Base-by-base conservation (phyloP, 2,329 filamentous ascomycete species). In the Calonectria honghensis region DNA sequence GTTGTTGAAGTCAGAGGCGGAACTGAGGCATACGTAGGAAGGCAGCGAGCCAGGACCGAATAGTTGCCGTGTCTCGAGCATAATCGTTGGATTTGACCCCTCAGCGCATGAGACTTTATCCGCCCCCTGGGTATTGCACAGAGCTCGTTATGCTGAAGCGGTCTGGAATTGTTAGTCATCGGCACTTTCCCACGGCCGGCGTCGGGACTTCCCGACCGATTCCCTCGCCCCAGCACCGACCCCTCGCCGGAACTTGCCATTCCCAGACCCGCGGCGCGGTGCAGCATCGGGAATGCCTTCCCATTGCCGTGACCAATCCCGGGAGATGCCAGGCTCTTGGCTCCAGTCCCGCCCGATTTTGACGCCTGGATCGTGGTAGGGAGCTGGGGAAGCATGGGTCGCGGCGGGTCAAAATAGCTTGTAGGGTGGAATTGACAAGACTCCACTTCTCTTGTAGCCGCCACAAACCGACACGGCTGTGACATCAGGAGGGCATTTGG, bases 391-490 rank as follows among this genome's bases (percentile, higher is more conserved):
- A 18, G 45, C 57, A 13, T 39, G 57, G 57, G 57, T 37, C 24
- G 13, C 14, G 32, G 32, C 57, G 57, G 57, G 20, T 61, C 57
- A 63, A 63, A 63, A 41, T 63, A 29, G 57, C 57, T 63, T 41
- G 57, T 63, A 63, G 65, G 48, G 65, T 68, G 65, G 50, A 68
- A 29, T 54, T 31, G 35, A 63, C 50, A 41, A 35, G 57, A 63
- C 57, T 63, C 29, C 31, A 41, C 61, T 54, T 29, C 31, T 20
- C 24, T 20, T 61, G 20, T 50, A 29, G 37, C 69, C 61, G 61
- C 29, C 29, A 16, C 16, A 72, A 72, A 50, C 70, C 70, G 70
- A 63, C 35, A 6, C 35, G 54, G 65, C 27, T n/a, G 48, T 73
- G 70, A 48, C 57, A 41, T 61, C 57, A 41, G 35, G 18, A 27